Percentiles rank a stretch among this genome's conserved stretches.
Evolutionary conservation across 306 rosid genomes (phyloP).

Genomic region (Quercus agrifolia): DNA sequence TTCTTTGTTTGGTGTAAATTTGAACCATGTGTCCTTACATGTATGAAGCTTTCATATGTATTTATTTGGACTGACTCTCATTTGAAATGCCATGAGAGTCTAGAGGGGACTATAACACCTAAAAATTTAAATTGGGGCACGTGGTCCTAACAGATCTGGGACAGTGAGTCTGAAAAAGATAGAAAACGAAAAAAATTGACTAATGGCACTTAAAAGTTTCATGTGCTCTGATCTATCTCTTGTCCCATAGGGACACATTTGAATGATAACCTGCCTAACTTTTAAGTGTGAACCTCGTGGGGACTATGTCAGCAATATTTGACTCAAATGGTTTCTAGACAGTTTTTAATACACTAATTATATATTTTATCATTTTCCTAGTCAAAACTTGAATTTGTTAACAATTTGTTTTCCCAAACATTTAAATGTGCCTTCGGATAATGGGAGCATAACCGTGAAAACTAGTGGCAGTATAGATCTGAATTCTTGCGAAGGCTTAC

Average conservation of each 20-base stretch:
- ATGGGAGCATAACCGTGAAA: too few species aligned
- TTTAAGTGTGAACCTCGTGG: slow-evolving; percentile 4
- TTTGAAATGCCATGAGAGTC: too few species aligned
- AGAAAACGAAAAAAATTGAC: not conserved
- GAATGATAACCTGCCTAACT: slow-evolving; percentile 14
- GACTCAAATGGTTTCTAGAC: not conserved
- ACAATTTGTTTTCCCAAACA: not conserved
- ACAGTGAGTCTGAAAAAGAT: not conserved
- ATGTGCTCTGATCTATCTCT: slow-evolving; percentile 11
- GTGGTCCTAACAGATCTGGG: too few species aligned
- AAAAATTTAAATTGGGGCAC: too few species aligned
- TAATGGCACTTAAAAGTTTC: slow-evolving; percentile 6
- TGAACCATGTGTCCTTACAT: not conserved
- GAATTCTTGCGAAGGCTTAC: too few species aligned
- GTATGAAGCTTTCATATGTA: not conserved
- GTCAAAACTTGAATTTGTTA: not conserved
- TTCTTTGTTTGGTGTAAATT: not conserved
- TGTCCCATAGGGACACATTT: slow-evolving; percentile 22
- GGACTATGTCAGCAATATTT: slow-evolving; percentile 1
- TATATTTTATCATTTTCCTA: too few species aligned
- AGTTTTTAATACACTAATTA: not conserved
- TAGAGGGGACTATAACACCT: too few species aligned
- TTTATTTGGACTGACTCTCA: too few species aligned
- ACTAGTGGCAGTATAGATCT: too few species aligned
- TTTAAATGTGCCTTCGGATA: not conserved